Evolutionary conservation across 108 stramenopile genomes (phyloP).

Genomic region (Discostella stelligeroides): DNA sequence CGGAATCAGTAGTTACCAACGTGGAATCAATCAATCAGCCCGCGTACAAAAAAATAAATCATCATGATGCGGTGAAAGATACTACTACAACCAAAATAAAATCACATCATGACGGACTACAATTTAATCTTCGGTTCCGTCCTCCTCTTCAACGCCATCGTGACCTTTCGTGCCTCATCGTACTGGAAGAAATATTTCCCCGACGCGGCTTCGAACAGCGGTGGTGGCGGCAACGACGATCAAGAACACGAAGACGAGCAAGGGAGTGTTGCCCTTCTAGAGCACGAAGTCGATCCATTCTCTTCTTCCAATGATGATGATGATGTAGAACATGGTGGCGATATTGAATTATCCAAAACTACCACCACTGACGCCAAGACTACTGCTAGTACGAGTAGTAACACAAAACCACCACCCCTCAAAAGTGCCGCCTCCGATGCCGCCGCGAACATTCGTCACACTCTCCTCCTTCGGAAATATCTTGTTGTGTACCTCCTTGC

Average conservation of each 20-base stretch:
- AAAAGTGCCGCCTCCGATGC: constrained; percentile 46
- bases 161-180: constrained; percentile 75
- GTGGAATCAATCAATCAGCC: too few relatives aligned
- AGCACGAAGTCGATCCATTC: constrained; percentile 9
- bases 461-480: constrained; percentile 75
- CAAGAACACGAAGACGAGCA: too few relatives aligned
- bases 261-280: constrained; percentile 15
- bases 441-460: constrained; percentile 42
- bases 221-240: constrained; percentile 18
- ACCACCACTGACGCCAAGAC: too few relatives aligned
- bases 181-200: constrained; percentile 63
- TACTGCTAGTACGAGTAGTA: neutral
- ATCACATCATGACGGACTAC: constrained; percentile 66
- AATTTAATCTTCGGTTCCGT: constrained; percentile 63
- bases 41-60: too few relatives aligned
- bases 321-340: neutral
- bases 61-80: neutral
- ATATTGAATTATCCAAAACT: too few relatives aligned
- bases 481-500: constrained; percentile 91
- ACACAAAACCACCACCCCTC: constrained; percentile 31
- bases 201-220: constrained; percentile 1
- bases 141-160: constrained; percentile 60
- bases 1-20: too few relatives aligned
- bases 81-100: neutral
- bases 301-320: neutral